phyloP scores from a whole-genome alignment of 208 protist genomes.

The Leishmania aethiopica region DNA sequence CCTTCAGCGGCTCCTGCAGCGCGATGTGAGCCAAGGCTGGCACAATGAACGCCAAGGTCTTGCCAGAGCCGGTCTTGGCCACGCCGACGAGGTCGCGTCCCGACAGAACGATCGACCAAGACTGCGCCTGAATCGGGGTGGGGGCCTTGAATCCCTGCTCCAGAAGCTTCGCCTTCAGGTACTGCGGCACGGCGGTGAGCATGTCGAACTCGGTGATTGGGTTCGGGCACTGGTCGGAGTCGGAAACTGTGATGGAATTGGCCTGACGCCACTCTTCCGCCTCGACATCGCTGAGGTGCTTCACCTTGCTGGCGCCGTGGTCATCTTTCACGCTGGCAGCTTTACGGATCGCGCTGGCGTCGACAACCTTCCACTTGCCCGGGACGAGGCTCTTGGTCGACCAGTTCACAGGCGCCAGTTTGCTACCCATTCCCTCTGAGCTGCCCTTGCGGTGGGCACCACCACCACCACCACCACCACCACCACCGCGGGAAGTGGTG shows the following conservation, averaged over 20 bases:
- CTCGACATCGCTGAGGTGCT: constrained; percentile 55
- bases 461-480: constrained; percentile 15
- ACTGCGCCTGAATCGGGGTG: constrained; percentile 88
- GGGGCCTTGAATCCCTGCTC: constrained; percentile 80
- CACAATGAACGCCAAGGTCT: constrained; percentile 94
- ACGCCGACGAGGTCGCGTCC: constrained; percentile 91
- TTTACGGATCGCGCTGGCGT: constrained; percentile 62
- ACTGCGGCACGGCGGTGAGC: constrained; percentile 64
- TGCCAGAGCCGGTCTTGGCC: constrained; percentile 95
- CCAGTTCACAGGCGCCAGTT: constrained; percentile 78
- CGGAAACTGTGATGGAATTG: constrained; percentile 75
- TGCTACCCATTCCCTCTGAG: constrained; percentile 36
- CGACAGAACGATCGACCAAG: constrained; percentile 84
- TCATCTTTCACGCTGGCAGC: constrained; percentile 49
- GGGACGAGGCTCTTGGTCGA: constrained; percentile 54
- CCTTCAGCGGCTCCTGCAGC: constrained; percentile 69
- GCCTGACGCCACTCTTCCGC: constrained; percentile 62
- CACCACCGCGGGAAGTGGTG: constrained; percentile 13
- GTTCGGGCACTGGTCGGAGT: constrained; percentile 49
- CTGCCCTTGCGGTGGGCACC: constrained; percentile 4
- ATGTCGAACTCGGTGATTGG: constrained; percentile 75
- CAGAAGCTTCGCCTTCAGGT: constrained; percentile 78
- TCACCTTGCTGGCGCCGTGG: constrained; percentile 19
- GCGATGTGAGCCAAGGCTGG: constrained; percentile 89
- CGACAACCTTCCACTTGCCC: constrained; percentile 81